A percentile compares a stretch with the other conserved stretches of the same genome.
These are phyloP conservation scores for Blastomyces parvus DNA, from an alignment of 2,329 filamentous ascomycete genomes.

Conservation along the genomic window DNA sequence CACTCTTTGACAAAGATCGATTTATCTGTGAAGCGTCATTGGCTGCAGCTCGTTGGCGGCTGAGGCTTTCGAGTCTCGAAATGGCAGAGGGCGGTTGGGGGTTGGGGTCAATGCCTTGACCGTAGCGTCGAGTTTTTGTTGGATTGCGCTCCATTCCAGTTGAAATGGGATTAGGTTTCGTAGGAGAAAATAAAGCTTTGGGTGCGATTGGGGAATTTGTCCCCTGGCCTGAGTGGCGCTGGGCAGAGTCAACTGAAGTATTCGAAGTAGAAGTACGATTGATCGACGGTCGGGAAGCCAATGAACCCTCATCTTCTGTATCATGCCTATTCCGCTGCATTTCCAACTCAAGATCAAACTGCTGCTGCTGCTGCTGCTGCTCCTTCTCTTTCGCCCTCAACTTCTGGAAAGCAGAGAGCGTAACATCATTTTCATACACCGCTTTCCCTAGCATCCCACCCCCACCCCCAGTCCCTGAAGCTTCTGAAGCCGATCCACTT, in stretches of 20 bases:
- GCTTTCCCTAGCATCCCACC: conserved; percentile 59
- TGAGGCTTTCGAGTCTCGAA: conserved; percentile 69
- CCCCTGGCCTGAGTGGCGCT: conserved; percentile 23
- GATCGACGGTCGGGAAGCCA: conserved; percentile 60
- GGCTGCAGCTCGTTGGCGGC: conserved; percentile 53
- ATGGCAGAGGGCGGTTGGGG: conserved; percentile 70
- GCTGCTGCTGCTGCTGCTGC: conserved; percentile 23
- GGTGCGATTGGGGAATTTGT: conserved; percentile 20
- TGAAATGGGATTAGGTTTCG: conserved; percentile 23
- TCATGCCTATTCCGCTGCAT: conserved; percentile 33
- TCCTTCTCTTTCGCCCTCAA: conserved; percentile 49
- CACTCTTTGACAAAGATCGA: conserved; percentile 46
- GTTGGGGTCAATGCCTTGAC: conserved; percentile 69
- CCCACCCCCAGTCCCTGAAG: conserved; percentile 31
- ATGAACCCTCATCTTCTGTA: conserved; percentile 71
- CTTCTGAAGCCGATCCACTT: conserved; percentile 34
- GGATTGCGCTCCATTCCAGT: conserved; percentile 52
- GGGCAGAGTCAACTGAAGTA: conserved; percentile 76
- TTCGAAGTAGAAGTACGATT: conserved; percentile 75
- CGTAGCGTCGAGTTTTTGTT: conserved; percentile 67
- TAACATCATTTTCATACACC: conserved; percentile 80
- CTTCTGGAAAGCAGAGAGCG: conserved; percentile 71
- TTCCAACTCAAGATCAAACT: conserved; percentile 34
- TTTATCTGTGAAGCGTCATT: conserved; percentile 39
- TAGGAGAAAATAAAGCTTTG: conserved; percentile 19